Evolutionary conservation across 2,329 filamentous ascomycete genomes (phyloP), one percentile per base, ranked within the genome.

Genomic region (Diatrype stigma): DNA sequence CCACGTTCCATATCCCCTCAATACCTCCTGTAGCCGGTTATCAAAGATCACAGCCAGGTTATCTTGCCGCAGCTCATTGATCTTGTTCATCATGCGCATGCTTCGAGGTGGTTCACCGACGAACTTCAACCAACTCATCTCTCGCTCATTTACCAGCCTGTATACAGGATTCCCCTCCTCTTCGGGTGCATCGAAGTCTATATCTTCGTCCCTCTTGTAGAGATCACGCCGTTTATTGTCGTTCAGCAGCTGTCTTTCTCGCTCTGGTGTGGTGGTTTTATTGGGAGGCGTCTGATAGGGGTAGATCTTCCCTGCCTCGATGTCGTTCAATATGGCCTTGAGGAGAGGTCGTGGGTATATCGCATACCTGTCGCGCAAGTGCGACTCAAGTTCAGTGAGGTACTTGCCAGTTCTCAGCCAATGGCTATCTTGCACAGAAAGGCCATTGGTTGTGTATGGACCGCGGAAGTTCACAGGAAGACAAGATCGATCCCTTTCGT

Each of bases 381-480:
- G 48, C 7, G 21, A 35, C 42, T 47, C 55, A 21, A 61, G 45
- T 6, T 55, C 53, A n/a, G 55, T 57, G 50, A 71, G 66, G 51
- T 64, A 53, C 14, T 50, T 51, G 26, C 64, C 65, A 14, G 65
- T 57, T 46, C 49, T 57, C 8, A 66, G 44, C 64, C 63, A 67
- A 46, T 67, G 42, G 50, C 67, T 51, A 22, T 63, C 64, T 53
- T 63, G 61, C 28, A 63, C 50, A 23, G 60, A 55, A 16, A 64
- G 54, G 16, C 60, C 58, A 32, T 52, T 47, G 44, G 64, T 61
- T n/a, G 56, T 53, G 37, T 58, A 59, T 10, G 68, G 68, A 1
- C 67, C 67, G 16, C 53, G 51, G 45, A 61, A 67, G 53, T 69
- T 69, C 12, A 40, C 22, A 22, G 59, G 66, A 12, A 68, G 42